Evolutionary conservation across 208 protist species (phyloP).

Genomic region (Leishmania turanica): DNA sequence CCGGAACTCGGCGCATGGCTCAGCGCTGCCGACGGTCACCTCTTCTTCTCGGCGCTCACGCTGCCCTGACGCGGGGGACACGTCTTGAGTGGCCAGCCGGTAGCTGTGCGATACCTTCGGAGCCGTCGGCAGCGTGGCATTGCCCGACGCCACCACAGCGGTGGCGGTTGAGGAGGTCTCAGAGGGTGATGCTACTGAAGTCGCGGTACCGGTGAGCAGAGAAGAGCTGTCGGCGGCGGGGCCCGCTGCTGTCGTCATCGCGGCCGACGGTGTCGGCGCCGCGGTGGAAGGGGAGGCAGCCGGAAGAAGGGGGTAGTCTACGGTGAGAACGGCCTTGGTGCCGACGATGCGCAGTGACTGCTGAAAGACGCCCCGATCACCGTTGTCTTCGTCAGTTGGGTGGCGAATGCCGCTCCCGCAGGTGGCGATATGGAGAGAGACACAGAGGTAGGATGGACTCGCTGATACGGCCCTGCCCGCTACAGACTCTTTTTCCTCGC

Average conservation of each 20-base stretch:
- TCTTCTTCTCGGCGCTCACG: constrained; percentile 15
- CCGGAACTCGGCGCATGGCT: constrained; percentile 23
- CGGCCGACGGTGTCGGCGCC: neutral
- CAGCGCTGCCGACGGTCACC: constrained; percentile 7
- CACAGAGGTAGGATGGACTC: constrained; percentile 21
- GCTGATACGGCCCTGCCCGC: neutral
- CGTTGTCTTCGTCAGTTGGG: neutral
- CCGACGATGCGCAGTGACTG: constrained; percentile 28
- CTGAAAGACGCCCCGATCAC: constrained; percentile 4
- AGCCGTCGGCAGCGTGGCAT: neutral
- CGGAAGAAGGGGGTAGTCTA: constrained; percentile 21
- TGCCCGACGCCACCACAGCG: neutral
- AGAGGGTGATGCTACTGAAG: neutral
- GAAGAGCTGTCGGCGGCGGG: neutral
- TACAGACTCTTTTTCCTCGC: neutral
- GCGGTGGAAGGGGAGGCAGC: neutral
- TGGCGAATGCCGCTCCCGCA: neutral
- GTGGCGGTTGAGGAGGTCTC: neutral
- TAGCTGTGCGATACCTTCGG: constrained; percentile 23
- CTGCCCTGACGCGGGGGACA: neutral
- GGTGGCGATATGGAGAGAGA: constrained; percentile 22
- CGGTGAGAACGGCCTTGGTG: constrained; percentile 23
- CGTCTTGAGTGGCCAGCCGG: constrained; percentile 23
- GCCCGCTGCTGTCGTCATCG: neutral
- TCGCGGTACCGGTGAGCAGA: neutral